Percentiles rank a stretch among this genome's conserved stretches.
These are phyloP conservation scores for Seiridium cupressi DNA, from an alignment of 2,329 filamentous ascomycete species.

Conservation along the genomic window DNA sequence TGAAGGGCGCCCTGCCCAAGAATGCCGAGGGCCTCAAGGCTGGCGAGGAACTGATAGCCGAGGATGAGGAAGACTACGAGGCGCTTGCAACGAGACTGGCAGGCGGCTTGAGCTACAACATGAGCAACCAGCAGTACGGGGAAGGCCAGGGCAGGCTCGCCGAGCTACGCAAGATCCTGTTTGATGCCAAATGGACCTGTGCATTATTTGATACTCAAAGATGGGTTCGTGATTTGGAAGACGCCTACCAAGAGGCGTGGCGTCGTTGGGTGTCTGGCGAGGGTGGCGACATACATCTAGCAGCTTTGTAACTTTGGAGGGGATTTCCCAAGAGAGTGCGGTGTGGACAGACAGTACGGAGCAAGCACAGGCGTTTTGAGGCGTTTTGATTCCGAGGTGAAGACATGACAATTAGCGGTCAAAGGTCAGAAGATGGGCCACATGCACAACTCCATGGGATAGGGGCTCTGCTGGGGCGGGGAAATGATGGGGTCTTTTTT, in stretches of 20 bases:
- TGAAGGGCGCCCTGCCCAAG: constrained; percentile 83
- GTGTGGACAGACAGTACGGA: not conserved
- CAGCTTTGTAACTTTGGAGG: not conserved
- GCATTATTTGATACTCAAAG: constrained; percentile 86
- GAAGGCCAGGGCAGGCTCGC: constrained; percentile 67
- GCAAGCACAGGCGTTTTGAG: not conserved
- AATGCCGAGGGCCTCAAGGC: constrained; percentile 64
- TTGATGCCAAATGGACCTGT: constrained; percentile 80
- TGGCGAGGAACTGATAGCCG: constrained; percentile 73
- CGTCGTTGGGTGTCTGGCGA: constrained; percentile 79
- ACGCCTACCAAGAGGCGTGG: constrained; percentile 88
- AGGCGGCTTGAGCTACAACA: constrained; percentile 58
- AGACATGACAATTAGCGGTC: too few species aligned
- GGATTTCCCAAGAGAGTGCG: too few species aligned
- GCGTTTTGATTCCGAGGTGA: not conserved
- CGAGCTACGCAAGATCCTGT: constrained; percentile 78
- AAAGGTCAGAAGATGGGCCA: too few species aligned
- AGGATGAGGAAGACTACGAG: constrained; percentile 82
- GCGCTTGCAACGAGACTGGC: constrained; percentile 69
- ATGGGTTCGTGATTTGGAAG: constrained; percentile 89
- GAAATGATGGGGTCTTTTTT: too few species aligned
- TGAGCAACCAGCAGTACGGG: constrained; percentile 41
- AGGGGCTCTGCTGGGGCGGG: too few species aligned
- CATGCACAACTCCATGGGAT: too few species aligned
- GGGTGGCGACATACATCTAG: constrained; percentile 89